A percentile compares a stretch with the other conserved stretches of the same genome.
These are phyloP conservation scores for Xeromyces bisporus DNA, from an alignment of 495 filamentous ascomycete species.

Conservation along the genomic window DNA sequence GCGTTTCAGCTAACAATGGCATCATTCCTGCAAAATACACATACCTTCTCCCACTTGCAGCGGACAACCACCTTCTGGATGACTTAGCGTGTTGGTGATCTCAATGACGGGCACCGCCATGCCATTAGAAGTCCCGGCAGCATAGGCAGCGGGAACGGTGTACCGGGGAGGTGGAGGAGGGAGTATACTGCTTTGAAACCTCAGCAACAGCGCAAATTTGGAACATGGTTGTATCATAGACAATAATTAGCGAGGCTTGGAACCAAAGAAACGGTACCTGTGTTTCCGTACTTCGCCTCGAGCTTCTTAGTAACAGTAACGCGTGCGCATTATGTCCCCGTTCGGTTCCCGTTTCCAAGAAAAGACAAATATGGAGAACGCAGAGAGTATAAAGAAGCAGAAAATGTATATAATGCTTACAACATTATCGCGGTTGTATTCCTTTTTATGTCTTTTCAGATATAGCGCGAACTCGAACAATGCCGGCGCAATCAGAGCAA, in stretches of 20 bases:
- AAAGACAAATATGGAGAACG: too few relatives aligned
- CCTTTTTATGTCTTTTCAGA: too few relatives aligned
- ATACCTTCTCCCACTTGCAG: slow-evolving; percentile 86
- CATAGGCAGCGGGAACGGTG: slow-evolving; percentile 48
- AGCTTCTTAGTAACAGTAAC: too few relatives aligned
- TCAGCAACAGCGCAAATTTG: slow-evolving; percentile 5
- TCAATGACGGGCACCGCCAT: slow-evolving; percentile 60
- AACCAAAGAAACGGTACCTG: too few relatives aligned
- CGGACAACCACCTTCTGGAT: slow-evolving; percentile 52
- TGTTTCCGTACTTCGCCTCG: too few relatives aligned
- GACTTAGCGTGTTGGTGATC: slow-evolving; percentile 73
- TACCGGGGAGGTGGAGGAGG: slow-evolving; percentile 78
- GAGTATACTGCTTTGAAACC: slow-evolving; percentile 40
- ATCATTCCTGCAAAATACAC: not conserved
- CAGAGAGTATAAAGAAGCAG: too few relatives aligned
- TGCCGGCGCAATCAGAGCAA: too few relatives aligned
- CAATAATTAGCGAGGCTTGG: too few relatives aligned
- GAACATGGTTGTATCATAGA: not conserved
- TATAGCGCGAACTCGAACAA: too few relatives aligned
- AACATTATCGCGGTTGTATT: too few relatives aligned
- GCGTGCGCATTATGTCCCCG: too few relatives aligned
- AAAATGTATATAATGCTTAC: not conserved
- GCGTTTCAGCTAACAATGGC: not conserved
- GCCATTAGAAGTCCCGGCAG: slow-evolving; percentile 43
- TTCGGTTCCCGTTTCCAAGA: too few relatives aligned